Evolutionary conservation across 495 filamentous ascomycete genomes (phyloP), one percentile per base, ranked within the genome.

Genomic region (Neurospora sp.): DNA sequence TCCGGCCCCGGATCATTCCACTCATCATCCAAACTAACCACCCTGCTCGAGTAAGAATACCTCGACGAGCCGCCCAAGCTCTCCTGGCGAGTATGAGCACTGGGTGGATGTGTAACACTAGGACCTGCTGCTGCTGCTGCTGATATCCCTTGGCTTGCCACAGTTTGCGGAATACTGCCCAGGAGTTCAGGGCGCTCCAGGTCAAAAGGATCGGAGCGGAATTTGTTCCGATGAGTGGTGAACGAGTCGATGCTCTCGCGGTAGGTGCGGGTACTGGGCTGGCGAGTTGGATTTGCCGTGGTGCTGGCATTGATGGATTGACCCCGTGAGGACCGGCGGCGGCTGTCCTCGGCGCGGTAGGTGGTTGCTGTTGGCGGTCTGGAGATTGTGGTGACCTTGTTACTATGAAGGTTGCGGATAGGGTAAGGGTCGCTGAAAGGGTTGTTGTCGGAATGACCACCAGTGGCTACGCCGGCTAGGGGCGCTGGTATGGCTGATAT

Each of bases 161-260:
- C 3, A 5, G 11, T 11, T 14, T 14, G 48, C 48, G 20, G 11
- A 14, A 72, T 77, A 61, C 76, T 75, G 0, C 53, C 78, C 41
- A 85, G 76, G 5, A 87, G 78, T 71, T 86, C 85, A 16, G 88
- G 87, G 37, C 83, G 80, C 69, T 91, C 89, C 1, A 91, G 80
- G 74, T 92, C 90, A 74, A 91, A 92, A 0, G 89, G 89, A 70
- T 92, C 87, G 18, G 89, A 91, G 71, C 89, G 88, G 76, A 86
- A 86, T 71, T 86, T 88, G 70, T 83, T 84, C 72, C 83, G 79
- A 11, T 80, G 76, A 8, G 77, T 79, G 5, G 77, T 74, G 31
- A 81, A 74, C 20, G 80, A 83, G 68, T 71, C 73, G 35, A 71
- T 73, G 44, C 80, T 83, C 4, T 82, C 80, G 61, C 80, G 82